Evolutionary conservation across 331 rosid species (phyloP), one percentile per base, ranked within the genome.

Genomic region (Acacia concinna): DNA sequence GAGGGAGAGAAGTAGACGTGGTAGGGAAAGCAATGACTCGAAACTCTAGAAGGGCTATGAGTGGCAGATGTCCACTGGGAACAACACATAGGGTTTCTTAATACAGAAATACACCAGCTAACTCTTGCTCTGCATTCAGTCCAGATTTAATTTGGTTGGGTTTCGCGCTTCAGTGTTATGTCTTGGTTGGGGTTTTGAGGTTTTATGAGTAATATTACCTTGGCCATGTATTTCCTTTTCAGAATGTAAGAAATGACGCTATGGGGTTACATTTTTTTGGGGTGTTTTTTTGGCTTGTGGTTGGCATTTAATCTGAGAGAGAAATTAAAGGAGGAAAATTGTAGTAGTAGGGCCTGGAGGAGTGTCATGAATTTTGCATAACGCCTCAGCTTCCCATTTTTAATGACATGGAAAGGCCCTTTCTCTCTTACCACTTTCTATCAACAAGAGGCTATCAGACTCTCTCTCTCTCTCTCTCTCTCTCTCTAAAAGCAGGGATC

Each of bases 1-100:
- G 52, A 15, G 52, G 52, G 52, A 46, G 52, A 14, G 52, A 15
- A 11, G n/a, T 5, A 15, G 23, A 49, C 20, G 57, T 49, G n/a
- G 57, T 49, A 49, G 57, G 57, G 23, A 49, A 79, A 84, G 91
- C 85, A 84, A 85, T 89, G 81, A 71, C 74, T 79, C 88, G 85
- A 72, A 75, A 71, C 65, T 56, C 82, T 56, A 38, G 64, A 81
- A 60, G 67, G 59, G 78, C 89, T 81, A 81, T 51, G 1, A 75
- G 68, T 28, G 65, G 71, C 86, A 85, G 86, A 81, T 73, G 81
- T 74, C 79, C 81, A 75, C 77, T 35, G 63, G 10, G 25, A 81
- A 75, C 79, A 68, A 17, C 37, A 67, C 56, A 17, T 84, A 79
- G 88, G 85, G 71, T 68, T 74, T 51, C 74, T 81, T 74, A 41